Percentiles rank a stretch among this genome's conserved stretches.
These are phyloP conservation scores for Eucalyptus guilfoylei DNA, from an alignment of 345 rosid species.

Conservation along the genomic window DNA sequence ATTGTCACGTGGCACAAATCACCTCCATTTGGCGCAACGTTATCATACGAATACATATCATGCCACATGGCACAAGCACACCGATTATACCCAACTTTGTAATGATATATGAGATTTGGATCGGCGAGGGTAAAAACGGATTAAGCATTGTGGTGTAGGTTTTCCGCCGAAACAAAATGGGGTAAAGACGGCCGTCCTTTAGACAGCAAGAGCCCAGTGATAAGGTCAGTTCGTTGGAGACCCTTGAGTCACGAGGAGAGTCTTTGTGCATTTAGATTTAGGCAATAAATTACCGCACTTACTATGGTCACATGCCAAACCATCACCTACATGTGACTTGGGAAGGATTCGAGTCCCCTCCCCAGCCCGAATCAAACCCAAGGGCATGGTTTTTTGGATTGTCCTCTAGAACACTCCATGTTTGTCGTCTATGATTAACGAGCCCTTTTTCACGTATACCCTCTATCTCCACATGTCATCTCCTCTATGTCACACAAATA, in stretches of 20 bases:
- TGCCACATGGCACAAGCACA: neutral
- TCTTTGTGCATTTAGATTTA: neutral
- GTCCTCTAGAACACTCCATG: neutral
- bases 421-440: neutral
- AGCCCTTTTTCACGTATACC: neutral
- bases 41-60: neutral
- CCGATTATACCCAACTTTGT: neutral
- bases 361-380: neutral
- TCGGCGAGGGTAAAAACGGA: neutral
- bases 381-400: neutral
- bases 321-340: neutral
- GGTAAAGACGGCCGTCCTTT: neutral
- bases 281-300: neutral
- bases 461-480: neutral
- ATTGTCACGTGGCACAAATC: neutral
- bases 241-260: neutral
- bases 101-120: neutral
- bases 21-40: neutral
- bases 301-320: neutral
- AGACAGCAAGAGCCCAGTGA: neutral
- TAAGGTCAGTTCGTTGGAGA: neutral
- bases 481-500: neutral
- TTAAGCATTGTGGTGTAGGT: neutral
- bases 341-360: neutral
- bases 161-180: neutral